Base-by-base conservation (phyloP, 306 rosid species). In the Sindora glabra region DNA sequence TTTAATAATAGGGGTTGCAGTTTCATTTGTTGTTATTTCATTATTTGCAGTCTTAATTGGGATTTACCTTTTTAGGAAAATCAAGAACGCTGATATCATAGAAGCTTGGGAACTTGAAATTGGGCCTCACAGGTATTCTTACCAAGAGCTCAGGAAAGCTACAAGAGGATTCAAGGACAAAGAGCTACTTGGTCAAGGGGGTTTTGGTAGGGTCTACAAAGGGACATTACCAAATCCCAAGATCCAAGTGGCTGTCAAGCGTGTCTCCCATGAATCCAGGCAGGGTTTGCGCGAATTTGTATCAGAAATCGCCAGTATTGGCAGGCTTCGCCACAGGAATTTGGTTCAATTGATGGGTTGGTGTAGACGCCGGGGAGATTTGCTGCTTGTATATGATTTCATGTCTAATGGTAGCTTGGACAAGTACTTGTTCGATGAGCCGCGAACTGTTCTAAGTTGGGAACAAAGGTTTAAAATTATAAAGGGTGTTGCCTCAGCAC, bases 341-440 rank as follows among this genome's bases (percentile, higher is more conserved):
- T 60, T 89, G 62, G 94, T 76, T 22, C 96, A 85, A 33, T 51
- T 89, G 0, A 48, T 85, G 24, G 96, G 96, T 5, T 89, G 96
- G 96, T 85, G 94, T 64, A 82, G 94, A 18, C 72, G 78, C 21
- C 56, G 75, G 0, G 78, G 88, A 0, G 88, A 89, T 64, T 83
- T 89, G 16, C 74, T 89, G 10, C 81, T 89, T 2, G 96, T 85
- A 24, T 89, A 89, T 58, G 96, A 89, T 26, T 89, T 37, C 53
- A 89, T 89, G 96, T 62, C 79, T 2, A 85, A 89, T 59, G 94
- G 96, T 6, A 85, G 94, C 84, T 58, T 89, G 15, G 94, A 89
- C 54, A 72, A 69, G 70, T 70, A 56, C 73, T 60, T 89, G 13
- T 89, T 85, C 27, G 89, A 80, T 6, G 70, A 72, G 25, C 83